A percentile compares a stretch with the other conserved stretches of the same genome.
These are phyloP conservation scores for Alternaria sp. DNA, from an alignment of 2,329 filamentous ascomycete genomes.

Conservation along the genomic window DNA sequence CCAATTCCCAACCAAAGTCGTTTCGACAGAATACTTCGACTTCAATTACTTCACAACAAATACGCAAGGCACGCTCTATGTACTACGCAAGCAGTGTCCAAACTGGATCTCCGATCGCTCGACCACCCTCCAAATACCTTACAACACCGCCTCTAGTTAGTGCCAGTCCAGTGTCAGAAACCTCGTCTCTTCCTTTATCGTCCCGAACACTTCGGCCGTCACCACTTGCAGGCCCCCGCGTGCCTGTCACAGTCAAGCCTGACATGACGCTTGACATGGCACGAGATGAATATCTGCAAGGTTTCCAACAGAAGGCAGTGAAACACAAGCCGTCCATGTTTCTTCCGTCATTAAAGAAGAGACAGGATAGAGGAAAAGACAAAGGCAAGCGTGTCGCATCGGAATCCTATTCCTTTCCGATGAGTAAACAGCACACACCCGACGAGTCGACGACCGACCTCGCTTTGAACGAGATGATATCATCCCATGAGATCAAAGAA, in stretches of 20 bases:
- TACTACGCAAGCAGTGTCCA: slow-evolving; percentile 51
- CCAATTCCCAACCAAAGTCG: slow-evolving; percentile 37
- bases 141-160: slow-evolving; percentile 30
- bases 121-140: slow-evolving; percentile 45
- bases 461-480: slow-evolving; percentile 33
- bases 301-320: slow-evolving; percentile 52
- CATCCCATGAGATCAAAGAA: slow-evolving; percentile 58
- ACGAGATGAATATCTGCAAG: slow-evolving; percentile 53
- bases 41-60: slow-evolving; percentile 45
- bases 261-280: slow-evolving; percentile 44
- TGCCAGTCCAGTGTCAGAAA: slow-evolving; percentile 15
- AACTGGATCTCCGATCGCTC: slow-evolving; percentile 48
- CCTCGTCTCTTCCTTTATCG: slow-evolving; percentile 2
- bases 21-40: slow-evolving; percentile 36
- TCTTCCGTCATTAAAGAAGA: slow-evolving; percentile 56
- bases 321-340: slow-evolving; percentile 56
- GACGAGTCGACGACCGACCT: slow-evolving; percentile 21
- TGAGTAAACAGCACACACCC: slow-evolving; percentile 16
- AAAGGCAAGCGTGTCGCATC: slow-evolving; percentile 26
- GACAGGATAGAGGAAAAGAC: slow-evolving; percentile 43
- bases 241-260: slow-evolving; percentile 36
- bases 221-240: slow-evolving; percentile 32
- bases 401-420: slow-evolving; percentile 25
- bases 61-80: slow-evolving; percentile 51
- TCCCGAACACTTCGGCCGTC: slow-evolving; percentile 24